Evolutionary conservation across 257 asterid species (phyloP).

Genomic region (Penstemon newberryi): DNA sequence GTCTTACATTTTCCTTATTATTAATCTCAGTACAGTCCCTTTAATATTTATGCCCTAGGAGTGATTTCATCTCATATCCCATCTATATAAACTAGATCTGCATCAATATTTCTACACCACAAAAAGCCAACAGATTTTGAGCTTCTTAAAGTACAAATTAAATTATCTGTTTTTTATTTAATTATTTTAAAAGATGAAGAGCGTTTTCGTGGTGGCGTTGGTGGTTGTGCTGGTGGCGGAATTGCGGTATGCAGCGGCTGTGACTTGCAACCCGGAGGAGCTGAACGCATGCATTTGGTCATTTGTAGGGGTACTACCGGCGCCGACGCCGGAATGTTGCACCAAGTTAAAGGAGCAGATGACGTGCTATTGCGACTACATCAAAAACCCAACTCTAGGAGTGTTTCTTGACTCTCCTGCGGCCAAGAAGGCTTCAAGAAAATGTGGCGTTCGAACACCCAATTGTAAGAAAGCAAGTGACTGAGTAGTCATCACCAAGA

Average conservation of each 20-base stretch:
- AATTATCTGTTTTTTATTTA: too few species aligned
- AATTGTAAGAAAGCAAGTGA: not conserved
- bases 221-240: conserved; percentile 21
- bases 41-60: too few species aligned
- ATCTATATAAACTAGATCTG: too few species aligned
- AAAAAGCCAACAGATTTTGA: too few species aligned
- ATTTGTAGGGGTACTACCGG: not conserved
- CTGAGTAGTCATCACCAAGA: too few species aligned
- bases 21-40: too few species aligned
- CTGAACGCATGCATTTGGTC: conserved; percentile 26
- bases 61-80: too few species aligned
- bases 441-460: conserved; percentile 31
- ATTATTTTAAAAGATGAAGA: conserved; percentile 20
- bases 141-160: too few species aligned
- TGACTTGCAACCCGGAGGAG: conserved; percentile 26
- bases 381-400: conserved; percentile 21
- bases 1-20: too few species aligned
- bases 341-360: conserved; percentile 35
- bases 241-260: conserved; percentile 22
- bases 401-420: conserved; percentile 34
- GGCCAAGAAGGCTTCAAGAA: conserved; percentile 25
- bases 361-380: conserved; percentile 44
- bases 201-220: conserved; percentile 10
- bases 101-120: too few species aligned
- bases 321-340: conserved; percentile 38